Base-by-base conservation (phyloP, 495 filamentous ascomycete species). In the Trypethelium eluteriae region DNA sequence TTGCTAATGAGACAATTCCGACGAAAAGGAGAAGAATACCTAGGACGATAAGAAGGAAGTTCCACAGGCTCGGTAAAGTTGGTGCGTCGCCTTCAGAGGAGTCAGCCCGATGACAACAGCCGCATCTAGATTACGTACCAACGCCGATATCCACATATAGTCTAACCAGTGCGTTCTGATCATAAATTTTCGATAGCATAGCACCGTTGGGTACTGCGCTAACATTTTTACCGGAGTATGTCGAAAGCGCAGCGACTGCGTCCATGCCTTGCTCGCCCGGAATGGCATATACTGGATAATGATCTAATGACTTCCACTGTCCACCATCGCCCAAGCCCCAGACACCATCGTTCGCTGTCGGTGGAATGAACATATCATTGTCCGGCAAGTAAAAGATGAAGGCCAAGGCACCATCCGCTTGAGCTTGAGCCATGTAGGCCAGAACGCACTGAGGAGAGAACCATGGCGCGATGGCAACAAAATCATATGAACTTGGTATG, bases 391-490 rank as follows among this genome's bases (percentile, higher is more conserved):
- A 97, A 72, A 94, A 91, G 7, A 98, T 74, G 69, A 97, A 85
- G 0, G 84, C 90, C 44, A 82, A 79, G 0, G 85, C 76, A 14
- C 82, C 81, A 39, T 84, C 84, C 4, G 73, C 64, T 34, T 77
- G 78, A 11, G 89, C 88, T 32, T 89, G 81, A 11, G 78, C 74
- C 38, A 97, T 75, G 72, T 89, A 96, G 39, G 84, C 81, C 50
- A 79, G 74, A 9, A 89, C 86, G 68, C 93, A 98, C 32, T 83
- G 75, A 2, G 76, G 77, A 53, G 80, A 87, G 39, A 93, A 80
- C 93, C 93, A 97, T n/a, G 93, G 93, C 9, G 88, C 92, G n/a
- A 96, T 76, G 25, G 86, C 93, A 49, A 96, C 84, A n/a, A 87
- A 81, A 3, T 84, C 79, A 66, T 82, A 82, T 39, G 70, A 71